Percentiles rank a stretch among this genome's conserved stretches.
These are phyloP conservation scores for Endotrypanum monterogeii DNA, from an alignment of 208 protist species.

Conservation along the genomic window DNA sequence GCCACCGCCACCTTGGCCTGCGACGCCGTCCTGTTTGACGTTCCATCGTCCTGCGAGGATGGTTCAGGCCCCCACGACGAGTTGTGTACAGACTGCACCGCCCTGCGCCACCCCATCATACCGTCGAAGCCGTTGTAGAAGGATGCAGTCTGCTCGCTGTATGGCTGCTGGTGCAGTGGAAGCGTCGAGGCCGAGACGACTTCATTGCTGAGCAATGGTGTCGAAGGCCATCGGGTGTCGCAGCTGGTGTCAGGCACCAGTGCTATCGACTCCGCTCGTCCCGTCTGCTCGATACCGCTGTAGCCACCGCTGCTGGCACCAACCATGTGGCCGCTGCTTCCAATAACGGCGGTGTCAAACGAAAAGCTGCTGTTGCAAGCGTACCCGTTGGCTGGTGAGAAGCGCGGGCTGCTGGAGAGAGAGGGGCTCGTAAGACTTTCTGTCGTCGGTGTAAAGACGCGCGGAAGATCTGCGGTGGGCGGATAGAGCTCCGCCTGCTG, in stretches of 20 bases:
- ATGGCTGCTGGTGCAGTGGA: constrained; percentile 52
- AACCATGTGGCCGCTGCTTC: neutral
- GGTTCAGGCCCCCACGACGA: neutral
- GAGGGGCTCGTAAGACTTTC: constrained; percentile 12
- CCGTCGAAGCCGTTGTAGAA: constrained; percentile 45
- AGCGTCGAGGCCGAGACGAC: constrained; percentile 4
- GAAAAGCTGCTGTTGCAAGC: constrained; percentile 3
- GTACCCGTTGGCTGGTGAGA: constrained; percentile 8
- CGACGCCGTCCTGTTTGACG: neutral
- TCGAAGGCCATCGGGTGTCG: neutral
- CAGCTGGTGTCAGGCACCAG: neutral
- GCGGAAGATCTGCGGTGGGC: constrained; percentile 24
- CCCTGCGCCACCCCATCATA: constrained; percentile 1
- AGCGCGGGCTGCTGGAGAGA: constrained; percentile 6
- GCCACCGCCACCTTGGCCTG: neutral
- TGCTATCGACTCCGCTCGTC: neutral
- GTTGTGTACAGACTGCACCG: constrained; percentile 1
- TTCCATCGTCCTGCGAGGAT: neutral
- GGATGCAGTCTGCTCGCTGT: constrained; percentile 33
- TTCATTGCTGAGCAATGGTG: constrained; percentile 1
- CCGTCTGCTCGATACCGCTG: neutral
- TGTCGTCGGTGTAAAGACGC: constrained; percentile 18
- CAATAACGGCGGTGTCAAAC: constrained; percentile 10
- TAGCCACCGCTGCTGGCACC: neutral
- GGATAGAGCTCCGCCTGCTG: constrained; percentile 68